These are phyloP conservation scores for Leucocoprinus sp. DNA, from an alignment of 768 basidiomycete genomes.

Conservation along the genomic window DNA sequence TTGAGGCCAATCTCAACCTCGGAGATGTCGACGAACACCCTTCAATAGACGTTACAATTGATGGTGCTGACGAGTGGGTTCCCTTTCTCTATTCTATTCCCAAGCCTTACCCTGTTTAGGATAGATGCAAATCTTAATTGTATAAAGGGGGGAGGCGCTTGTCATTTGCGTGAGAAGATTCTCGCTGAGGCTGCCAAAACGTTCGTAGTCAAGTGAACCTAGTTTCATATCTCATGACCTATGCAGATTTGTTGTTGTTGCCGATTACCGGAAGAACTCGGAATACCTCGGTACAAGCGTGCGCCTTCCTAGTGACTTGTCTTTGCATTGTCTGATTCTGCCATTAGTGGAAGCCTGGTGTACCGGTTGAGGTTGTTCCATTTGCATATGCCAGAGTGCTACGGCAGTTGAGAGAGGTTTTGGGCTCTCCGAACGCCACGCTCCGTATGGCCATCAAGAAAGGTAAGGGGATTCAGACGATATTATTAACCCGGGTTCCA, in stretches of 20 bases:
- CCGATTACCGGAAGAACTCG: constrained; percentile 94
- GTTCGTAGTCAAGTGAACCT: constrained; percentile 33
- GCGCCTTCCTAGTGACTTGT: constrained; percentile 22
- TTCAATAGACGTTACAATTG: constrained; percentile 90
- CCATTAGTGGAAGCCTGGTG: constrained; percentile 70
- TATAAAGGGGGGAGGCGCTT: constrained; percentile 96
- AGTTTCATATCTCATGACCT: neutral
- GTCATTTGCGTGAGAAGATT: constrained; percentile 95
- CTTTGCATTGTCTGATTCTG: neutral
- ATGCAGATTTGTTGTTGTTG: constrained; percentile 77
- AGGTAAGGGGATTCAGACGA: constrained; percentile 22
- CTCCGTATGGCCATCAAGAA: constrained; percentile 91
- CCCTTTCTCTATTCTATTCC: neutral
- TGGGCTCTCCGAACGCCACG: constrained; percentile 64
- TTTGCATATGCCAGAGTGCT: constrained; percentile 92
- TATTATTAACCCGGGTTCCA: constrained; percentile 1
- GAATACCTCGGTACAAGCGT: constrained; percentile 75
- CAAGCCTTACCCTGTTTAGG: constrained; percentile 33
- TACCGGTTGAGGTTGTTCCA: constrained; percentile 94
- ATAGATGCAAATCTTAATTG: constrained; percentile 83
- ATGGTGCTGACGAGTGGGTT: constrained; percentile 92
- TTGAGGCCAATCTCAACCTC: constrained; percentile 63
- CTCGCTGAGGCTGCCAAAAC: constrained; percentile 92
- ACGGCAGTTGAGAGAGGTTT: constrained; percentile 48
- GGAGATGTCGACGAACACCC: constrained; percentile 90